Evolutionary conservation across 768 basidiomycete genomes (phyloP).

Genomic region (Lentinus tigrinus): DNA sequence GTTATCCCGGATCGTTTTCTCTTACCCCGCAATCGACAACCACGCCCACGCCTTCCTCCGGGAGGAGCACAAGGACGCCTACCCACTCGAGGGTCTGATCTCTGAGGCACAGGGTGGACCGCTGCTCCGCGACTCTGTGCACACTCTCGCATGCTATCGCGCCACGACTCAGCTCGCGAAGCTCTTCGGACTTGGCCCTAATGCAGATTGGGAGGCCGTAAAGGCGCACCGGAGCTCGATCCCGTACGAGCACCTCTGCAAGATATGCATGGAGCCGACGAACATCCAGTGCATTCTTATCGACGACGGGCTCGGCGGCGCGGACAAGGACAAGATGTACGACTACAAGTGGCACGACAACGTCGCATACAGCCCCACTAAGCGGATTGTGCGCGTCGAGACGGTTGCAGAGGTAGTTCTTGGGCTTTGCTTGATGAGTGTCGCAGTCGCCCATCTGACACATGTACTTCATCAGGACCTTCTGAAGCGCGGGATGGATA

Average conservation of each 20-base stretch:
- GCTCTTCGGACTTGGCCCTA: constrained; percentile 42
- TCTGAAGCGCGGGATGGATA: constrained; percentile 22
- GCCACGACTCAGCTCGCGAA: constrained; percentile 54
- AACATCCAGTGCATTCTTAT: constrained; percentile 69
- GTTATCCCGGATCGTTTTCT: constrained; percentile 14
- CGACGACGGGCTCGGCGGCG: constrained; percentile 66
- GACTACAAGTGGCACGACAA: constrained; percentile 60
- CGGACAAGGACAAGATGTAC: constrained; percentile 43
- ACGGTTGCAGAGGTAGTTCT: constrained; percentile 68
- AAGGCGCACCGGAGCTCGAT: constrained; percentile 43
- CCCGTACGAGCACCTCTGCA: constrained; percentile 59
- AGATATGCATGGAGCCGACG: constrained; percentile 49
- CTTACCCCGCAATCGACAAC: constrained; percentile 69
- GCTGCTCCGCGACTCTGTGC: constrained; percentile 45
- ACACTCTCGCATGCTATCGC: constrained; percentile 59
- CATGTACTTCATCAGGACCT: constrained; percentile 16
- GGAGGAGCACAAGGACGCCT: constrained; percentile 37
- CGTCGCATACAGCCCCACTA: constrained; percentile 51
- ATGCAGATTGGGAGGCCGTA: constrained; percentile 57
- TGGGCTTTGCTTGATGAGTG: neutral
- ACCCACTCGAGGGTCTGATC: constrained; percentile 64
- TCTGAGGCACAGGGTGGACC: constrained; percentile 61
- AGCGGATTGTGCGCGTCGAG: constrained; percentile 70
- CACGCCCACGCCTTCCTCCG: constrained; percentile 74
- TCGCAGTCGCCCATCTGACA: neutral